A percentile compares a stretch with the other conserved stretches of the same genome.
Conservation (phyloP, 1,139 yeast genomes). For the Spencermartinsiella ligniputridi region DNA sequence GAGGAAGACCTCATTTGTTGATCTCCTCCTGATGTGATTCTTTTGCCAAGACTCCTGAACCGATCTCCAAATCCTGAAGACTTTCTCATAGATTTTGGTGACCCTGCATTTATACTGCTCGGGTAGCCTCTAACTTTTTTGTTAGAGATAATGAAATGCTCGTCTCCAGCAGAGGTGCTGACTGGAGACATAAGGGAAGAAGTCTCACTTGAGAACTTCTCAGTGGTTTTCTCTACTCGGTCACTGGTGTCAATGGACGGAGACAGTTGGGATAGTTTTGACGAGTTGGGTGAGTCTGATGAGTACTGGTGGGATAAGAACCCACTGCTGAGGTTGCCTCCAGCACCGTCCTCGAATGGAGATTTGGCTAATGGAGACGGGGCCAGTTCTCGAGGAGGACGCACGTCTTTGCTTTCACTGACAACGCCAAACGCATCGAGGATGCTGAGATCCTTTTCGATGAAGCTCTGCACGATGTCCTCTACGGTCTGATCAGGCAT, state of each 20-base stretch:
- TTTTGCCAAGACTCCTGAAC: constrained; percentile 14
- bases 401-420: constrained; percentile 5
- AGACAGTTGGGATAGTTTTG: not conserved
- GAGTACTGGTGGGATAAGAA: no score
- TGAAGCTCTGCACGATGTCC: constrained; percentile 23
- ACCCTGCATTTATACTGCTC: constrained; percentile 1
- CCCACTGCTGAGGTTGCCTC: constrained; percentile 1
- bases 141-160: not conserved
- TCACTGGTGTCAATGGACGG: not conserved
- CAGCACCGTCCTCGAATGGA: constrained; percentile 6
- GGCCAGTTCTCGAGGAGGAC: not conserved
- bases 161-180: not conserved
- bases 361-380: constrained; percentile 5
- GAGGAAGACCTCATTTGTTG: constrained; percentile 4
- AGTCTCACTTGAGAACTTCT: not conserved
- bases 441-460: constrained; percentile 22
- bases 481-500: constrained; percentile 18
- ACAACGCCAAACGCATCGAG: constrained; percentile 23
- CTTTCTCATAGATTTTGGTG: not conserved
- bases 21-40: constrained; percentile 14
- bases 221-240: not conserved
- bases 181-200: not conserved
- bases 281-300: constrained; percentile 1
- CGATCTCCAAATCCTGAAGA: constrained; percentile 1
- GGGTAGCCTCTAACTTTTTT: not conserved